These are phyloP conservation scores for Picea abies DNA, from an alignment of 83 land plant genomes.

Conservation along the genomic window DNA sequence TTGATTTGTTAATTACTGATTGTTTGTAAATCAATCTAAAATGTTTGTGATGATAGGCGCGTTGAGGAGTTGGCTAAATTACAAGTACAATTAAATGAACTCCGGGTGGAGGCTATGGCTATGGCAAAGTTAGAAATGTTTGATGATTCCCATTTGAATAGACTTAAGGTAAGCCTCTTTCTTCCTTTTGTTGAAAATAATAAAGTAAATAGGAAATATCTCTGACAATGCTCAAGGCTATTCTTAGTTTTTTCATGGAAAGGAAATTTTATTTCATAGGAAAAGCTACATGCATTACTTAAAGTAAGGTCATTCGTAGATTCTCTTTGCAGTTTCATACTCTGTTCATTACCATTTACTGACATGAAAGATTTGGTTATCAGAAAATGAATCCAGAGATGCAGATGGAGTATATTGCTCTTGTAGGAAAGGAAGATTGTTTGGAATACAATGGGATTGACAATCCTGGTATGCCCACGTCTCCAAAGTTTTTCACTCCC, in stretches of 20 bases:
- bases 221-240: too few relatives aligned
- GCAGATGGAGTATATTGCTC: neutral
- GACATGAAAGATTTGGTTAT: neutral
- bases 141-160: neutral
- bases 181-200: neutral
- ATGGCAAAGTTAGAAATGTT: neutral
- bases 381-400: slow-evolving; percentile 3
- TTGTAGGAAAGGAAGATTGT: slow-evolving; percentile 5
- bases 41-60: neutral
- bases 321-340: neutral
- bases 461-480: neutral
- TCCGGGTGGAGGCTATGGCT: neutral
- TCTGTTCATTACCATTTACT: neutral
- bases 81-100: neutral
- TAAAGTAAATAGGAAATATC: neutral
- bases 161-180: neutral
- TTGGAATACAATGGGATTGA: slow-evolving; percentile 1
- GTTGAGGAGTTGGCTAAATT: neutral
- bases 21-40: slow-evolving; percentile 5
- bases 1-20: neutral
- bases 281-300: neutral
- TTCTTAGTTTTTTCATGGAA: neutral
- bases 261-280: neutral
- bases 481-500: neutral
- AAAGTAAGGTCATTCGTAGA: neutral